Evolutionary conservation across 1,139 yeast genomes (phyloP).

Genomic region (Pichia sp.): DNA sequence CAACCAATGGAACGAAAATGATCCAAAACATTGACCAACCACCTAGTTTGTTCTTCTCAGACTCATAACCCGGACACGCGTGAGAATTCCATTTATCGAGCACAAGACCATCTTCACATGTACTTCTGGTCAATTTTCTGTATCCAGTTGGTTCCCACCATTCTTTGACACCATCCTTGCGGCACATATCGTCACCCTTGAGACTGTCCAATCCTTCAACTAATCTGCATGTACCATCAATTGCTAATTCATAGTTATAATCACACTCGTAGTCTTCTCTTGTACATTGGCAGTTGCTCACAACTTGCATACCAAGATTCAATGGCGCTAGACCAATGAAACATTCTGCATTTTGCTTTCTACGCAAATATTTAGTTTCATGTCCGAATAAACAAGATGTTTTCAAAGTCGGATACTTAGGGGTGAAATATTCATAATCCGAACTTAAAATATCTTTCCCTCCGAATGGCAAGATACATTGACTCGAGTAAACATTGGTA

Average conservation of each 20-base stretch:
- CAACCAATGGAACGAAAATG: conserved; percentile 47
- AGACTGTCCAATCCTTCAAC: conserved; percentile 63
- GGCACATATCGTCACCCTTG: conserved; percentile 60
- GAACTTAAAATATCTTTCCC: conserved; percentile 36
- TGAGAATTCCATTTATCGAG: conserved; percentile 61
- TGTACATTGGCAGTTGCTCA: conserved; percentile 73
- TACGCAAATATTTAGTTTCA: conserved; percentile 67
- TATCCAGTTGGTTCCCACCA: conserved; percentile 79
- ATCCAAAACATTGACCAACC: conserved; percentile 47
- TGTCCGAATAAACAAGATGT: conserved; percentile 86
- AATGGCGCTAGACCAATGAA: conserved; percentile 75
- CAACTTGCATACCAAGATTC: conserved; percentile 47
- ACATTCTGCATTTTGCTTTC: conserved; percentile 58
- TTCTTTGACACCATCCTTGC: conserved; percentile 47
- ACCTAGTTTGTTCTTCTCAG: conserved; percentile 49
- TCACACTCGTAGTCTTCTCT: conserved; percentile 93
- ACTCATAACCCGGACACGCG: conserved; percentile 84
- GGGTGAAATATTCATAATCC: conserved; percentile 82
- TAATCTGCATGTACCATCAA: conserved; percentile 81
- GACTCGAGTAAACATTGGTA: conserved; percentile 49
- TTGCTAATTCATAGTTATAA: conserved; percentile 61
- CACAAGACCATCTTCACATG: conserved; percentile 64
- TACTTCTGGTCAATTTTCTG: conserved; percentile 62
- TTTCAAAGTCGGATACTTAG: conserved; percentile 55
- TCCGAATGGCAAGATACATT: conserved; percentile 61